Evolutionary conservation across 345 rosid species (phyloP), one percentile per base, ranked within the genome.

Genomic region (Gynandropsis gynandra): DNA sequence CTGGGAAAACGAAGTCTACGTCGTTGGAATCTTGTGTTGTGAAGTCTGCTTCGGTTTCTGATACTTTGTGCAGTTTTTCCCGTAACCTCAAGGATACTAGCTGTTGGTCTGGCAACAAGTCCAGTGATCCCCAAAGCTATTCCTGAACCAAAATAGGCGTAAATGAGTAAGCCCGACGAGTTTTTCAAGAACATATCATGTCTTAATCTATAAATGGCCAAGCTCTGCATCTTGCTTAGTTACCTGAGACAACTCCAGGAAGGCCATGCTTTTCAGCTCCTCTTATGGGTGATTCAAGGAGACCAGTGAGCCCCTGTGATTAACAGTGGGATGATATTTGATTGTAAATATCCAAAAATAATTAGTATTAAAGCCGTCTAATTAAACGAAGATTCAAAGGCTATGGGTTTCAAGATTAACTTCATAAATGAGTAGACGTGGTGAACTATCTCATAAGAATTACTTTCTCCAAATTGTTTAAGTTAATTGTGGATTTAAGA

Each of bases 61-160:
- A 90, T 82, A 75, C 98, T 84, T 56, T 84, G 85, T 20, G 98
- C 95, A 16, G 96, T 90, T 82, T 75, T 83, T 21, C 95, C 98
- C 9, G 96, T 82, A 16, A 82, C 92, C 73, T 90, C 92, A 45
- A 84, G 98, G 56, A 90, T 82, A 68, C 95, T 90, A 61, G 98
- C 98, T 44, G 96, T 80, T 14, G 98, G 98, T 63, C 82, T 77
- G 56, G 95, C 96, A 73, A 90, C 96, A 24, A 90, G 80, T 69
- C 98, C 89, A n/a, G 98, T 79, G 8, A 90, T 74, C 61, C 98
- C 98, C 44, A 80, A 61, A 15, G 92, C 98, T 45, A 84, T 58
- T 56, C 96, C 98, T 90, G 72, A 46, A 43, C 21, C 50, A 61
- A 35, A 53, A 42, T 33, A 54, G 14, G 56, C 14, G 47, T 34